Evolutionary conservation across 768 basidiomycete genomes (phyloP).

Genomic region (Kwoniella heveanensis): DNA sequence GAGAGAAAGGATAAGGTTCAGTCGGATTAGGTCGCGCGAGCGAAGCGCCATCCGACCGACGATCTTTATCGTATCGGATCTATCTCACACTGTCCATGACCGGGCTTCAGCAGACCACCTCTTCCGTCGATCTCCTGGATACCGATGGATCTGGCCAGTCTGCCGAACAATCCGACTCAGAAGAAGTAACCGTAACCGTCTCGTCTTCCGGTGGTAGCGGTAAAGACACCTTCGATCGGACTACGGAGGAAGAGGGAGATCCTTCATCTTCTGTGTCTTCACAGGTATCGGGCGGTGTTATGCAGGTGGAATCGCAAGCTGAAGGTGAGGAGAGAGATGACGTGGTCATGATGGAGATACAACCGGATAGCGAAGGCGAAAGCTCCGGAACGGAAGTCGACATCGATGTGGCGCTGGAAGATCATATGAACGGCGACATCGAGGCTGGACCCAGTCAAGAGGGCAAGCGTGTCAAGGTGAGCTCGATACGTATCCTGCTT

Average conservation of each 20-base stretch:
- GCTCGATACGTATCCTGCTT: slow-evolving; percentile 2
- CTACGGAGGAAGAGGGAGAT: slow-evolving; percentile 11
- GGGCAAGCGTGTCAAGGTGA: slow-evolving; percentile 50
- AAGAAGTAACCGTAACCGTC: background rate
- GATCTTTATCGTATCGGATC: no score
- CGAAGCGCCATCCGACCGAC: slow-evolving; percentile 8
- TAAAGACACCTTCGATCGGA: background rate
- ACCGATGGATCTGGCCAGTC: background rate
- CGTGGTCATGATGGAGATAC: slow-evolving; percentile 22
- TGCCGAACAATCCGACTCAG: background rate
- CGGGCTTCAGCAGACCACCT: slow-evolving; percentile 24
- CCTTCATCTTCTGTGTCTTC: background rate
- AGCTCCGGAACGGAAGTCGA: slow-evolving; percentile 3
- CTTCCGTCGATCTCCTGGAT: slow-evolving; percentile 24
- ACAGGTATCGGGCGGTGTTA: no score
- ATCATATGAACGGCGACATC: slow-evolving; percentile 19
- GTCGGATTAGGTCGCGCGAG: slow-evolving; percentile 15
- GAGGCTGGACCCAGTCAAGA: slow-evolving; percentile 28
- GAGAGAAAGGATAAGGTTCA: slow-evolving; percentile 7
- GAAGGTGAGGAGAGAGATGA: slow-evolving; percentile 9
- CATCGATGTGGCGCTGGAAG: slow-evolving; percentile 5
- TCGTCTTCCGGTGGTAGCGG: background rate
- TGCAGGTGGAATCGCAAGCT: background rate
- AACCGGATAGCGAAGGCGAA: slow-evolving; percentile 16
- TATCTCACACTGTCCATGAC: slow-evolving; percentile 30